Percentiles rank a stretch among this genome's conserved stretches.
phyloP scores from a whole-genome alignment of 495 filamentous ascomycete genomes.

The Penicillium parvum region DNA sequence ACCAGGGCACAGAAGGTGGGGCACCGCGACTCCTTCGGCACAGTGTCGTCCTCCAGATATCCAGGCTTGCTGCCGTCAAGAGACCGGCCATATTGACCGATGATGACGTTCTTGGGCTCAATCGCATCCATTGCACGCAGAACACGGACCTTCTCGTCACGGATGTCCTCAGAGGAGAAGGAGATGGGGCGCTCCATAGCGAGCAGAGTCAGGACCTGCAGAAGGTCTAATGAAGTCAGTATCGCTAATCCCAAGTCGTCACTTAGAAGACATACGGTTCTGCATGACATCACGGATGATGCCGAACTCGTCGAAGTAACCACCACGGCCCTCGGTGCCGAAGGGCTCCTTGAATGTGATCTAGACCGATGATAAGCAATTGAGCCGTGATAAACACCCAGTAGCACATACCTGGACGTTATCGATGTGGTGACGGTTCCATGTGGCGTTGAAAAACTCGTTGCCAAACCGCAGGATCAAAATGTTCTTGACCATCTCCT shows the following conservation, averaged over 20 bases:
- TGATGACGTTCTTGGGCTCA: slow-evolving; percentile 99
- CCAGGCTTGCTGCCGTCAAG: slow-evolving; percentile 95
- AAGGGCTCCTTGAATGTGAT: slow-evolving; percentile 99
- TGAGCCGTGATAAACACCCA: no score
- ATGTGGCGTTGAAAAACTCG: slow-evolving; percentile 97
- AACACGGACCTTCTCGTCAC: slow-evolving; percentile 96
- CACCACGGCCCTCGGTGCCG: slow-evolving; percentile 97
- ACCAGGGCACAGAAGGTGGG: slow-evolving; percentile 97
- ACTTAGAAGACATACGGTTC: slow-evolving; percentile 54
- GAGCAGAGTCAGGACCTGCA: slow-evolving; percentile 92
- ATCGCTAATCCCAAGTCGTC: background rate
- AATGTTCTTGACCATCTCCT: slow-evolving; percentile 99
- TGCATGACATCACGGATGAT: slow-evolving; percentile 99
- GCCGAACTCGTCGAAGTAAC: slow-evolving; percentile 99
- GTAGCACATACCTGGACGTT: slow-evolving; percentile 62
- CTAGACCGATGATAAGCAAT: slow-evolving; percentile 28
- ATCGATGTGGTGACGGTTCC: slow-evolving; percentile 99
- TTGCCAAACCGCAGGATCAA: slow-evolving; percentile 97
- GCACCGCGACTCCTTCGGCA: slow-evolving; percentile 94
- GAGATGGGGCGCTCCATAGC: slow-evolving; percentile 99
- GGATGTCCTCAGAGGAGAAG: slow-evolving; percentile 96
- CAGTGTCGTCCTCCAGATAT: slow-evolving; percentile 98
- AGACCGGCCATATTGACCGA: slow-evolving; percentile 96
- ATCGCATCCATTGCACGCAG: slow-evolving; percentile 90
- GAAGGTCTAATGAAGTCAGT: slow-evolving; percentile 57